These are phyloP conservation scores for Lasiosphaeris hirsuta DNA, from an alignment of 495 filamentous ascomycete species.

Conservation along the genomic window DNA sequence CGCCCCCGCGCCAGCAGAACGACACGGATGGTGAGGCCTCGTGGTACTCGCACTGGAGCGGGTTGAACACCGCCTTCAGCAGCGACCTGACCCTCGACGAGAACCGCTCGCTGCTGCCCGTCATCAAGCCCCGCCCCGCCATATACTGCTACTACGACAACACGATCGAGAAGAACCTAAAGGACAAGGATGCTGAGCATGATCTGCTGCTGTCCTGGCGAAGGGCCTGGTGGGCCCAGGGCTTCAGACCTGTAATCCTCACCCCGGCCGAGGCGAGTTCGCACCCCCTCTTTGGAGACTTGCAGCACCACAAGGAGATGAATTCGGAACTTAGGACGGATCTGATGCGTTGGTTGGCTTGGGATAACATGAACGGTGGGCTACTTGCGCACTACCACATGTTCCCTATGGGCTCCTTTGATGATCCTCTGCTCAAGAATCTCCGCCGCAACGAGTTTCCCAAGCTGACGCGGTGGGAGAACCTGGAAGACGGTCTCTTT, in stretches of 20 bases:
- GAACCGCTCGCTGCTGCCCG: conserved; percentile 80
- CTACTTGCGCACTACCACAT: conserved; percentile 74
- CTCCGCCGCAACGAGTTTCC: conserved; percentile 72
- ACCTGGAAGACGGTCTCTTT: conserved; percentile 68
- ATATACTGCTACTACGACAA: conserved; percentile 92
- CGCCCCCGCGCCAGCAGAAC: conserved; percentile 68
- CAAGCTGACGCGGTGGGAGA: conserved; percentile 70
- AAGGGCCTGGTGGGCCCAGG: conserved; percentile 89
- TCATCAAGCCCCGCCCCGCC: conserved; percentile 64
- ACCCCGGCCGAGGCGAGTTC: conserved; percentile 79
- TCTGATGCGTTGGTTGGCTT: conserved; percentile 83
- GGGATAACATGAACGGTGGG: conserved; percentile 89
- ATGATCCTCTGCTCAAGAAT: conserved; percentile 67
- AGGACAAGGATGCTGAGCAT: conserved; percentile 65
- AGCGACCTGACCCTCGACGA: conserved; percentile 81
- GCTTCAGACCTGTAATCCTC: conserved; percentile 82
- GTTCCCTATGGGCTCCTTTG: conserved; percentile 79
- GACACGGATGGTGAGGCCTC: conserved; percentile 72
- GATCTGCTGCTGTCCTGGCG: conserved; percentile 83
- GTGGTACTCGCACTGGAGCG: conserved; percentile 87
- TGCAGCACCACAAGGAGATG: conserved; percentile 55
- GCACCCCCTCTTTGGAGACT: conserved; percentile 70
- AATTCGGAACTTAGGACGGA: conserved; percentile 62
- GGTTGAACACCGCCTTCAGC: conserved; percentile 81
- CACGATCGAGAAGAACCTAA: conserved; percentile 56